Evolutionary conservation across 2,329 filamentous ascomycete genomes (phyloP).

Genomic region (Cytospora piceicola): DNA sequence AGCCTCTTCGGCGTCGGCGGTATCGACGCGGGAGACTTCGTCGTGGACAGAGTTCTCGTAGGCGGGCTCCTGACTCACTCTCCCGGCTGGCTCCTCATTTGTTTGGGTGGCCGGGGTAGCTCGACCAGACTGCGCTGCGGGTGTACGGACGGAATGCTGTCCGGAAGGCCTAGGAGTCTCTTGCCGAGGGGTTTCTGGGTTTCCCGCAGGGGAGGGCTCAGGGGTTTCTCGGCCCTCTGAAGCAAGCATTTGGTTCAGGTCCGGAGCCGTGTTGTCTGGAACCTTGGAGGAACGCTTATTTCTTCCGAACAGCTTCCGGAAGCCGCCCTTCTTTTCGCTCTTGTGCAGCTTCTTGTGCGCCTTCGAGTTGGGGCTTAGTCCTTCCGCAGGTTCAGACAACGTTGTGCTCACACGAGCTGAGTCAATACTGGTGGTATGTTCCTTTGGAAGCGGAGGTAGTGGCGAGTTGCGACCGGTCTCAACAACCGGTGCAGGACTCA

Average conservation of each 20-base stretch:
- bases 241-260: conserved; percentile 56
- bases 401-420: conserved; percentile 43
- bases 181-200: conserved; percentile 27
- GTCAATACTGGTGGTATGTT: conserved; percentile 42
- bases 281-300: conserved; percentile 64
- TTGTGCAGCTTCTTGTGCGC: conserved; percentile 45
- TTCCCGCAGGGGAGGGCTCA: not conserved
- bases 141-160: conserved; percentile 11
- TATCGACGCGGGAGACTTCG: conserved; percentile 63
- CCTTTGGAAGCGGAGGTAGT: conserved; percentile 46
- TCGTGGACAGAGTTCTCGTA: conserved; percentile 53
- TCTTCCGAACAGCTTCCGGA: conserved; percentile 69
- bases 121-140: conserved; percentile 14
- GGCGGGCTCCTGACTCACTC: conserved; percentile 39
- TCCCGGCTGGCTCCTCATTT: conserved; percentile 31
- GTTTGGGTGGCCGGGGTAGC: conserved; percentile 32
- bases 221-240: conserved; percentile 34
- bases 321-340: conserved; percentile 46
- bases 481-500: conserved; percentile 19
- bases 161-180: conserved; percentile 14
- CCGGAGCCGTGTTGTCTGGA: conserved; percentile 56
- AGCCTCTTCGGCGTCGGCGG: conserved; percentile 61
- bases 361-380: conserved; percentile 46
- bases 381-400: conserved; percentile 44
- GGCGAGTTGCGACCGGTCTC: conserved; percentile 44